Evolutionary conservation across 2,329 filamentous ascomycete species (phyloP).

Genomic region (Acephala macrosclerotiorum): DNA sequence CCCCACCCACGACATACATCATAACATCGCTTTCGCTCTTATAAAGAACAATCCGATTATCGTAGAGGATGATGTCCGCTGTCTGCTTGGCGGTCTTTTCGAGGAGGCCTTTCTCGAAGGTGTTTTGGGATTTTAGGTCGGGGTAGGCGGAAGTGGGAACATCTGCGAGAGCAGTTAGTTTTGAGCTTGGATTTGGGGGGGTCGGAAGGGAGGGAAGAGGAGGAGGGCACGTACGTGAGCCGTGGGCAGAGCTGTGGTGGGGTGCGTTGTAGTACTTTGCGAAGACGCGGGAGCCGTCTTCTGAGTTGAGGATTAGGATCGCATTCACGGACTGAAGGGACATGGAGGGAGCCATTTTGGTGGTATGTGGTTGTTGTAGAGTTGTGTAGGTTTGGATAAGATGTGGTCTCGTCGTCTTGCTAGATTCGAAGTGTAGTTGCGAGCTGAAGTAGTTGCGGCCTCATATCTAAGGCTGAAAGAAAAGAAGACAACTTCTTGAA

Average conservation of each 20-base stretch:
- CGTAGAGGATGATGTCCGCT: conserved; percentile 96
- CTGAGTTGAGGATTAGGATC: conserved; percentile 79
- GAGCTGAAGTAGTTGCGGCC: neutral
- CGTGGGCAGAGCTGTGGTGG: conserved; percentile 55
- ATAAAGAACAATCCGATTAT: conserved; percentile 95
- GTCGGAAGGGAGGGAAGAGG: conserved; percentile 18
- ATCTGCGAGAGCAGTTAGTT: conserved; percentile 42
- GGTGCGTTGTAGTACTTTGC: conserved; percentile 89
- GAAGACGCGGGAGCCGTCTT: conserved; percentile 91
- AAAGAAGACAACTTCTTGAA: neutral
- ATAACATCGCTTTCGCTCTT: conserved; percentile 98
- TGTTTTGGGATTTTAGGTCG: conserved; percentile 90
- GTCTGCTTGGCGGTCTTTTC: conserved; percentile 97
- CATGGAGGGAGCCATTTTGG: conserved; percentile 75
- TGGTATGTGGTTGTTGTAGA: conserved; percentile 20
- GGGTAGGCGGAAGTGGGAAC: conserved; percentile 77
- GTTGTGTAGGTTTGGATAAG: conserved; percentile 2
- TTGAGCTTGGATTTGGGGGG: conserved; percentile 2
- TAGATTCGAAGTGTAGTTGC: neutral
- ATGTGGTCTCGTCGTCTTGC: neutral
- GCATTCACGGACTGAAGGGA: conserved; percentile 80
- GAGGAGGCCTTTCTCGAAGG: conserved; percentile 94
- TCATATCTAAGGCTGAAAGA: neutral
- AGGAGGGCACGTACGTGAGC: conserved; percentile 16
- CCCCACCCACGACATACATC: conserved; percentile 89